phyloP scores from a whole-genome alignment of 2,329 filamentous ascomycete genomes.

The Fusarium verticillioides region DNA sequence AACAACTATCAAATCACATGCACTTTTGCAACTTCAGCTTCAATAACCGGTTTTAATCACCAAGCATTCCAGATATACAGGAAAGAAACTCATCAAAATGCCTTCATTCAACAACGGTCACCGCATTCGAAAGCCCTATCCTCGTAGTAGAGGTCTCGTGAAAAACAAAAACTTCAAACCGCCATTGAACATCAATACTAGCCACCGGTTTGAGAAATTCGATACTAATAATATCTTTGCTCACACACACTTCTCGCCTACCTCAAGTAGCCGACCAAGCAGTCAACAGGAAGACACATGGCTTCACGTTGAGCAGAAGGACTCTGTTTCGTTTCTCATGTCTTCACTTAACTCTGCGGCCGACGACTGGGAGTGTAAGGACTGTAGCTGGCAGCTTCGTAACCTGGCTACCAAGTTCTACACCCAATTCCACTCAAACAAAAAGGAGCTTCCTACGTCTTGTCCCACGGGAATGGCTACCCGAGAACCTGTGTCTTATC shows the following conservation, averaged over 20 bases:
- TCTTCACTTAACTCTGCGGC: not conserved
- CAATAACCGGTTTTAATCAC: not conserved
- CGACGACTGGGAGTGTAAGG: slow-evolving; percentile 15
- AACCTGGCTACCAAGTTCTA: not conserved
- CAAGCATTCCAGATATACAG: not conserved
- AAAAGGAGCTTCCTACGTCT: not conserved
- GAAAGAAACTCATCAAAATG: not conserved
- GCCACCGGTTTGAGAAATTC: not conserved
- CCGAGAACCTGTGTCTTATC: not conserved
- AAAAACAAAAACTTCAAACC: not conserved
- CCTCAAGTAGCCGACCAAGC: not conserved
- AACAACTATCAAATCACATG: not conserved
- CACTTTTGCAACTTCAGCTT: not conserved
- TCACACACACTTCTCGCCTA: slow-evolving; percentile 1
- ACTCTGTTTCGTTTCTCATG: not conserved
- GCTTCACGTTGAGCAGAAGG: not conserved
- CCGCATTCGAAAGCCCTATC: not conserved
- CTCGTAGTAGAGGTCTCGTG: not conserved
- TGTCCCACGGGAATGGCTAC: not conserved
- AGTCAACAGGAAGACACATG: not conserved
- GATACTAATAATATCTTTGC: not conserved
- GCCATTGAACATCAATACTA: not conserved
- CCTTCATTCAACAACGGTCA: not conserved
- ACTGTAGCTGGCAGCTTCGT: slow-evolving; percentile 11
- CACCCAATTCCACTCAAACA: not conserved